Conservation (phyloP, 148 eudicot genomes). For the Hydrangea macrophylla region DNA sequence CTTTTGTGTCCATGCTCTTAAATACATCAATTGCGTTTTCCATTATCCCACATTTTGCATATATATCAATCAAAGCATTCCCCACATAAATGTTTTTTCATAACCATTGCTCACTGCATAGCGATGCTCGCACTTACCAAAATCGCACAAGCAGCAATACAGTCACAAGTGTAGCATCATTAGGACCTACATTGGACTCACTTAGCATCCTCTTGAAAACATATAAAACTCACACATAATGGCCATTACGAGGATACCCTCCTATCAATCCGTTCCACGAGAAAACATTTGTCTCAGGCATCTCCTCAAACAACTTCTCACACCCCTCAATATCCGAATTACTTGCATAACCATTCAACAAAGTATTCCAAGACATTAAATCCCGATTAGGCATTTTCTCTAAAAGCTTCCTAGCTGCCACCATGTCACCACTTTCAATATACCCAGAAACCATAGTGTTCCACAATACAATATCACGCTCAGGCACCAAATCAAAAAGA, state of each 20-base stretch:
- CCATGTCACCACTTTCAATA: conserved; percentile 49
- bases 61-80: conserved; percentile 72
- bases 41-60: conserved; percentile 72
- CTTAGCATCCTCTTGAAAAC: conserved; percentile 60
- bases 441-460: conserved; percentile 64
- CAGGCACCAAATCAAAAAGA: conserved; percentile 65
- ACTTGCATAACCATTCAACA: conserved; percentile 62
- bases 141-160: conserved; percentile 69
- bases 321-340: conserved; percentile 49
- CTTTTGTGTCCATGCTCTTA: conserved; percentile 43
- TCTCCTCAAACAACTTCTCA: conserved; percentile 49
- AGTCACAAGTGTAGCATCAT: conserved; percentile 66
- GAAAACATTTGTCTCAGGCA: conserved; percentile 62
- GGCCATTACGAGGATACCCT: conserved; percentile 46
- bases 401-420: conserved; percentile 49
- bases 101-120: conserved; percentile 58
- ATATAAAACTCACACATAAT: conserved; percentile 39
- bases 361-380: conserved; percentile 73
- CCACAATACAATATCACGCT: conserved; percentile 72
- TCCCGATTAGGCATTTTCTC: conserved; percentile 58
- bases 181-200: conserved; percentile 52
- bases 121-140: conserved; percentile 62
- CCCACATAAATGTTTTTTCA: conserved; percentile 46
- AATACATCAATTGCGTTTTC: conserved; percentile 48
- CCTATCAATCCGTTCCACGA: conserved; percentile 81